phyloP scores from a whole-genome alignment of 306 rosid species.

The Rubus idaeus region DNA sequence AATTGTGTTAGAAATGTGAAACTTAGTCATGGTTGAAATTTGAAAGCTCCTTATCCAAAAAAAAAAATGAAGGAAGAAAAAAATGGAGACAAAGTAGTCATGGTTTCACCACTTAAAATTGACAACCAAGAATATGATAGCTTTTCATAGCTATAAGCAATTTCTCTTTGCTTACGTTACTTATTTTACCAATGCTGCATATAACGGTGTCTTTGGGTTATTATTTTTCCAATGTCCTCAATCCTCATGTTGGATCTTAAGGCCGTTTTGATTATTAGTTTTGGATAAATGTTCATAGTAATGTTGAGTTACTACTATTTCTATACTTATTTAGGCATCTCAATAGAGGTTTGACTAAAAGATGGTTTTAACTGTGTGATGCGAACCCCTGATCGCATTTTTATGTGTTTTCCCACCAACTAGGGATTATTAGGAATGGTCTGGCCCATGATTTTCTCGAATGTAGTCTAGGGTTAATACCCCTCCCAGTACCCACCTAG shows the following conservation, averaged over 20 bases:
- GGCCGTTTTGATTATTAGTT: not conserved
- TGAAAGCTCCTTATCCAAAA: not conserved
- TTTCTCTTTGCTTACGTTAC: not conserved
- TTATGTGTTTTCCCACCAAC: not conserved
- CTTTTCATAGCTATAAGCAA: not conserved
- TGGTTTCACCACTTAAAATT: not conserved
- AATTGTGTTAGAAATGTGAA: constrained; percentile 11
- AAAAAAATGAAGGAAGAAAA: not conserved
- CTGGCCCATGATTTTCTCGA: not conserved
- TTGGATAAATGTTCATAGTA: not conserved
- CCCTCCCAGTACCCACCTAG: not conserved
- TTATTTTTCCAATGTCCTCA: not conserved
- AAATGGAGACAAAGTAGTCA: too few relatives aligned
- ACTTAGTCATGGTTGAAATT: not conserved
- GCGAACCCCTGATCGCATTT: not conserved
- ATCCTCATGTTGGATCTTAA: not conserved
- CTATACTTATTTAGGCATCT: not conserved
- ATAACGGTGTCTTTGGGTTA: not conserved
- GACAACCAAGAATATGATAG: not conserved
- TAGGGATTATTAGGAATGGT: not conserved
- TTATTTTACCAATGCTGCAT: not conserved
- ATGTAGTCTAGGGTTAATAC: not conserved
- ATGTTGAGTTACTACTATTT: not conserved
- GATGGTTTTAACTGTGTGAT: constrained; percentile 2
- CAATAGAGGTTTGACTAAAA: not conserved